Percentiles rank a stretch among this genome's conserved stretches.
Evolutionary conservation across 2,329 filamentous ascomycete genomes (phyloP).

Genomic region (Anisogramma anomala): DNA sequence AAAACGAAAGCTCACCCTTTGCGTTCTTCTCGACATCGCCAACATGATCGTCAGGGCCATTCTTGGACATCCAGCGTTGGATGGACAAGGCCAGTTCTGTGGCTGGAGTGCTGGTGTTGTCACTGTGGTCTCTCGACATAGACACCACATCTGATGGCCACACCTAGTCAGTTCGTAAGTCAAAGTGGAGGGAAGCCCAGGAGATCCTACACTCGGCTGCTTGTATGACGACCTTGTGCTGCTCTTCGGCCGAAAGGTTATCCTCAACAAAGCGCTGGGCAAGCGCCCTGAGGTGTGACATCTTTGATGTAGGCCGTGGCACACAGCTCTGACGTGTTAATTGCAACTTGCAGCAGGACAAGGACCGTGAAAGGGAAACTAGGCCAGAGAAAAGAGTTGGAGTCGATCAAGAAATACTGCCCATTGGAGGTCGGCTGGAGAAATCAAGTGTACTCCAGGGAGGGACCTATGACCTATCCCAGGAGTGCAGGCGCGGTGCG

Average conservation of each 20-base stretch:
- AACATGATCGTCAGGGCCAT: neutral
- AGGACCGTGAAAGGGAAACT: neutral
- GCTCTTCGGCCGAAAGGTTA: slow-evolving; percentile 9
- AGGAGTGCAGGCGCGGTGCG: no score
- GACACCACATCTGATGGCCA: neutral
- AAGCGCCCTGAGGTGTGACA: slow-evolving; percentile 12
- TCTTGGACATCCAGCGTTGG: slow-evolving; percentile 1
- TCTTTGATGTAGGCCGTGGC: neutral
- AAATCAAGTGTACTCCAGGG: no score
- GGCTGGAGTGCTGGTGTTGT: neutral
- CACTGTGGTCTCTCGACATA: slow-evolving; percentile 1
- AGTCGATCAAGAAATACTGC: no score
- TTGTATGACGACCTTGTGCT: slow-evolving; percentile 10
- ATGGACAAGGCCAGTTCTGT: slow-evolving; percentile 5
- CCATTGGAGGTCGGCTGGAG: no score
- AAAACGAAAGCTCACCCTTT: neutral
- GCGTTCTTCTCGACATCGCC: slow-evolving; percentile 5
- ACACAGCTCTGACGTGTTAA: neutral
- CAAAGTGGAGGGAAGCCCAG: neutral
- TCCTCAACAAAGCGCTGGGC: slow-evolving; percentile 13
- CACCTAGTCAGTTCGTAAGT: no score
- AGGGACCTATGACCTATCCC: no score
- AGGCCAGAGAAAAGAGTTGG: no score
- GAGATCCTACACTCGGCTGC: slow-evolving; percentile 9
- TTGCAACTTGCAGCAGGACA: neutral